A percentile compares a stretch with the other conserved stretches of the same genome.
Conservation (phyloP, 2,329 filamentous ascomycete genomes). For the Phyllosticta citriasiana region DNA sequence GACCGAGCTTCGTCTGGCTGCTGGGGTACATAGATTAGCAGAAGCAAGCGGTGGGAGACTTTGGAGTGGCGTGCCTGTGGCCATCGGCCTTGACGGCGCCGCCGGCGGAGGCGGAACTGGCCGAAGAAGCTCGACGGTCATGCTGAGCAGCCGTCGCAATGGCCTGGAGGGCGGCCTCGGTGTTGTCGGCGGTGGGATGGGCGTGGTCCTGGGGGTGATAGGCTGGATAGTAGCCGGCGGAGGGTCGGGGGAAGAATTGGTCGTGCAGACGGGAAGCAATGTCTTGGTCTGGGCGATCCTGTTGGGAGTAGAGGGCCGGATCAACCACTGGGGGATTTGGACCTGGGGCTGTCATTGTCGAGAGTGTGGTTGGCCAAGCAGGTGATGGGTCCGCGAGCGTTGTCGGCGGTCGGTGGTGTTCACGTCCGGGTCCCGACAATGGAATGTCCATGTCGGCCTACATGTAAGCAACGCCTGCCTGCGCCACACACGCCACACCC, state of each 20-base stretch:
- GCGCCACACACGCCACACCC: too few relatives aligned
- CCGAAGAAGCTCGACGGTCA: constrained; percentile 4
- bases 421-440: not conserved
- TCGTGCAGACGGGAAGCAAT: constrained; percentile 6
- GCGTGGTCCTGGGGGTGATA: not conserved
- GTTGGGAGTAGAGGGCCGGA: constrained; percentile 3
- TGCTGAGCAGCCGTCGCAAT: constrained; percentile 7
- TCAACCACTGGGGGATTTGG: not conserved
- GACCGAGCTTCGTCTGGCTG: constrained; percentile 8
- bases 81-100: not conserved
- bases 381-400: not conserved
- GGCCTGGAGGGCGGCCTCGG: constrained; percentile 6
- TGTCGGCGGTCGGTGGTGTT: not conserved
- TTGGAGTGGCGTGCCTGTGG: not conserved
- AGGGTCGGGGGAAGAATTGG: not conserved
- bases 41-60: not conserved
- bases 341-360: not conserved
- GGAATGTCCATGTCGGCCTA: too few relatives aligned
- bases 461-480: too few relatives aligned
- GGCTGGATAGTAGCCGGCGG: not conserved
- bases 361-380: not conserved
- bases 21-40: not conserved
- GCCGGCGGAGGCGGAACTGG: constrained; percentile 6
- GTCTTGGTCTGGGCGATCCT: constrained; percentile 4
- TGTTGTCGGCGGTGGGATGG: constrained; percentile 2